These are phyloP conservation scores for Mycena sanguinolenta DNA, from an alignment of 768 basidiomycete species.

Conservation along the genomic window DNA sequence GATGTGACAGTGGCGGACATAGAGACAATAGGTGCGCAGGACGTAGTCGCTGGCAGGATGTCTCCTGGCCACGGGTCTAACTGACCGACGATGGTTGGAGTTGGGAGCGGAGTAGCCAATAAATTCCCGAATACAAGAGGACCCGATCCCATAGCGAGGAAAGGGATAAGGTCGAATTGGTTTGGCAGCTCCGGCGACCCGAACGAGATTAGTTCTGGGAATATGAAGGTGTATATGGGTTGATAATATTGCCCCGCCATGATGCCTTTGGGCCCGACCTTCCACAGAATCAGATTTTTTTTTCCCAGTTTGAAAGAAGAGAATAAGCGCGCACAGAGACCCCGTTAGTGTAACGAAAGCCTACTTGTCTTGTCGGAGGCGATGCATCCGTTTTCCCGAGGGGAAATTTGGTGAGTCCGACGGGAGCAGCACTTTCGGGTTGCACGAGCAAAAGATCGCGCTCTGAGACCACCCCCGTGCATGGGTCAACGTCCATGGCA, in stretches of 20 bases:
- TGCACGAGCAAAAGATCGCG: constrained; percentile 23
- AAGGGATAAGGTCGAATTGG: too few species aligned
- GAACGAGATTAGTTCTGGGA: constrained; percentile 38
- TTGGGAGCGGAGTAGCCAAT: too few species aligned
- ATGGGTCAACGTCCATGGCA: constrained; percentile 40
- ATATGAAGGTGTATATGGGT: constrained; percentile 32
- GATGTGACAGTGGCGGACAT: too few species aligned
- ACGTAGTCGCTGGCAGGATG: too few species aligned
- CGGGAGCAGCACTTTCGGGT: neutral
- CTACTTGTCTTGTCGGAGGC: too few species aligned
- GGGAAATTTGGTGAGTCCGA: constrained; percentile 17
- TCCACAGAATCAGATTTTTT: neutral
- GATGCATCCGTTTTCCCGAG: constrained; percentile 21
- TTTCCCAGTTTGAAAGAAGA: neutral
- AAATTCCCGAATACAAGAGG: too few species aligned
- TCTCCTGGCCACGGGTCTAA: too few species aligned
- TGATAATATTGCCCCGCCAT: constrained; percentile 38
- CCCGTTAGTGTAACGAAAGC: constrained; percentile 18
- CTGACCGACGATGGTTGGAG: too few species aligned
- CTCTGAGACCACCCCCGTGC: constrained; percentile 37
- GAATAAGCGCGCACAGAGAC: neutral
- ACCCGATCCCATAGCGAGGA: too few species aligned
- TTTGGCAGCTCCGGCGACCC: too few species aligned
- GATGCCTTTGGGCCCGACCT: constrained; percentile 36
- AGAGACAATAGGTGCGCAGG: too few species aligned